phyloP scores from a whole-genome alignment of 2,329 filamentous ascomycete genomes.

The Fusarium pseudocircinatum region DNA sequence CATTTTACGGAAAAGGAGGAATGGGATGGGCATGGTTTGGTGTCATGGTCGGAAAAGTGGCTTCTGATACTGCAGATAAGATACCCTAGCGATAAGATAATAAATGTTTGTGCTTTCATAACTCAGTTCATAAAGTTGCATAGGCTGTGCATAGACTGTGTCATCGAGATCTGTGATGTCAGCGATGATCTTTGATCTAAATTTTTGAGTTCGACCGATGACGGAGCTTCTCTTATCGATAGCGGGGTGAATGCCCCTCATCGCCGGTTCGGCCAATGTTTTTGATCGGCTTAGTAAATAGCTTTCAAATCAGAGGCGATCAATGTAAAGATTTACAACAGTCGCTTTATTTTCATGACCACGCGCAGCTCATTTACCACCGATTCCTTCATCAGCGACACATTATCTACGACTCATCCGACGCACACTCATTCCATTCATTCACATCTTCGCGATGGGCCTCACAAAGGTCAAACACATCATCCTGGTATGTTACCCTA shows the following conservation, averaged over 20 bases:
- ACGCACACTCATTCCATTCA: neutral
- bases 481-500: constrained; percentile 67
- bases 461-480: constrained; percentile 76
- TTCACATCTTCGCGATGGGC: constrained; percentile 42
- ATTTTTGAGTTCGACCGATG: constrained; percentile 8
- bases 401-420: neutral
- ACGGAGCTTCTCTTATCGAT: constrained; percentile 7
- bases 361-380: neutral
- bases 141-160: neutral
- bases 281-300: constrained; percentile 40
- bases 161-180: neutral
- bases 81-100: constrained; percentile 14
- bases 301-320: constrained; percentile 42
- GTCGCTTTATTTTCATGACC: neutral
- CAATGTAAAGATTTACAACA: neutral
- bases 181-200: neutral
- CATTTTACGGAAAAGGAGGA: neutral
- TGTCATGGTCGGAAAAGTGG: constrained; percentile 21
- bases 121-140: fast-evolving
- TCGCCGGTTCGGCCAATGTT: constrained; percentile 30
- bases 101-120: neutral
- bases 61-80: constrained; percentile 15
- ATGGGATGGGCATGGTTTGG: neutral
- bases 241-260: constrained; percentile 31
- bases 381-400: fast-evolving